Percentiles rank a stretch among this genome's conserved stretches.
phyloP scores from a whole-genome alignment of 345 rosid species.

The Ceriops zippeliana region DNA sequence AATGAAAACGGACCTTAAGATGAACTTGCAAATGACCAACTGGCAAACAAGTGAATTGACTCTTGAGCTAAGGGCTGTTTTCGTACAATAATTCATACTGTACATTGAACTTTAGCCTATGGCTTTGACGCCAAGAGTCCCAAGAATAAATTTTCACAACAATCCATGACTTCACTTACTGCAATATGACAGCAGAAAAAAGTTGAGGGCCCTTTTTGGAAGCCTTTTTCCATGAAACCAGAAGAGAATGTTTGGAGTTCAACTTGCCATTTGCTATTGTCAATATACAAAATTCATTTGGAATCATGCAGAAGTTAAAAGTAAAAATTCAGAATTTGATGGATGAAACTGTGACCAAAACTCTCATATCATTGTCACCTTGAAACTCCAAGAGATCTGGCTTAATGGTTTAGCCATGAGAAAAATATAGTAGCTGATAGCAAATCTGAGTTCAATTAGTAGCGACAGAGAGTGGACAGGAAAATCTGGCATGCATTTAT shows the following conservation, averaged over 20 bases:
- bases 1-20: background rate
- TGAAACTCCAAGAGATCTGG: background rate
- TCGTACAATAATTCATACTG: background rate
- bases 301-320: too few species aligned
- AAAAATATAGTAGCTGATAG: background rate
- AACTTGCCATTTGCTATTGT: background rate
- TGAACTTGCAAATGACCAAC: background rate
- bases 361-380: background rate
- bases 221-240: background rate
- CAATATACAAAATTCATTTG: background rate
- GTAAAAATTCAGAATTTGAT: background rate
- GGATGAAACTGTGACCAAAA: background rate
- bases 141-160: background rate
- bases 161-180: background rate
- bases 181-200: background rate
- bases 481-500: background rate
- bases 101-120: background rate
- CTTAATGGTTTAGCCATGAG: background rate
- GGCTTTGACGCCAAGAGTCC: background rate
- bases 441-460: background rate
- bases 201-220: background rate
- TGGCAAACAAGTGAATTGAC: background rate
- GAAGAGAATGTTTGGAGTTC: background rate
- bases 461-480: background rate
- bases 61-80: background rate